These are phyloP conservation scores for Cochlearia excelsa DNA, from an alignment of 345 rosid genomes.

Conservation along the genomic window DNA sequence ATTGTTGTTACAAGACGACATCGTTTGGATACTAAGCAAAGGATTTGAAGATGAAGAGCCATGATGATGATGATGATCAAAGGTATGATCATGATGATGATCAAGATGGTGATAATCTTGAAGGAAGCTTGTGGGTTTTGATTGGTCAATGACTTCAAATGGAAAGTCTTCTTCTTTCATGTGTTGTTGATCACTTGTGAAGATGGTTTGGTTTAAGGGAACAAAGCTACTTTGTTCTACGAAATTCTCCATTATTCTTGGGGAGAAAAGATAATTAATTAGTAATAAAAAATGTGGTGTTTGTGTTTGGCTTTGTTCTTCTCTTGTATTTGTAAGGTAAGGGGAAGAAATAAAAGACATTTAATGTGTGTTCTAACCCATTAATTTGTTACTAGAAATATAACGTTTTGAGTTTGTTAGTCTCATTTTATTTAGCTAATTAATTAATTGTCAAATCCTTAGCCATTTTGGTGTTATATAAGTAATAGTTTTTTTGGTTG, in stretches of 20 bases:
- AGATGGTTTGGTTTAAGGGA: slow-evolving; percentile 33
- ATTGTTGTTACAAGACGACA: slow-evolving; percentile 21
- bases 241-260: slow-evolving; percentile 30
- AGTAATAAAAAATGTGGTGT: slow-evolving; percentile 34
- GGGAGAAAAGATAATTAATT: slow-evolving; percentile 36
- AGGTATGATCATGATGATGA: slow-evolving; percentile 37
- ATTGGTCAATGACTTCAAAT: slow-evolving; percentile 36
- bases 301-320: slow-evolving; percentile 31
- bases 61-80: slow-evolving; percentile 30
- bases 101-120: slow-evolving; percentile 59
- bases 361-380: slow-evolving; percentile 23
- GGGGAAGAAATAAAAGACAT: slow-evolving; percentile 26
- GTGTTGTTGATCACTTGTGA: slow-evolving; percentile 31
- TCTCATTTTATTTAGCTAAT: slow-evolving; percentile 14
- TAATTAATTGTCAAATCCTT: not conserved
- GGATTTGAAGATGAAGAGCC: slow-evolving; percentile 46
- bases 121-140: slow-evolving; percentile 41
- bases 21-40: slow-evolving; percentile 37
- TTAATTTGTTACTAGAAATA: slow-evolving; percentile 25
- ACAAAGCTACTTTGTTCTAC: slow-evolving; percentile 21
- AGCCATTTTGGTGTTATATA: not conserved
- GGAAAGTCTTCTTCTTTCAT: slow-evolving; percentile 42
- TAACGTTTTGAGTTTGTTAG: slow-evolving; percentile 34
- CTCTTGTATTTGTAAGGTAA: slow-evolving; percentile 32
- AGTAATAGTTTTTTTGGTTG: too few relatives aligned